These are phyloP conservation scores for Aspergillus sp. DNA, from an alignment of 2,329 filamentous ascomycete genomes.

Conservation along the genomic window DNA sequence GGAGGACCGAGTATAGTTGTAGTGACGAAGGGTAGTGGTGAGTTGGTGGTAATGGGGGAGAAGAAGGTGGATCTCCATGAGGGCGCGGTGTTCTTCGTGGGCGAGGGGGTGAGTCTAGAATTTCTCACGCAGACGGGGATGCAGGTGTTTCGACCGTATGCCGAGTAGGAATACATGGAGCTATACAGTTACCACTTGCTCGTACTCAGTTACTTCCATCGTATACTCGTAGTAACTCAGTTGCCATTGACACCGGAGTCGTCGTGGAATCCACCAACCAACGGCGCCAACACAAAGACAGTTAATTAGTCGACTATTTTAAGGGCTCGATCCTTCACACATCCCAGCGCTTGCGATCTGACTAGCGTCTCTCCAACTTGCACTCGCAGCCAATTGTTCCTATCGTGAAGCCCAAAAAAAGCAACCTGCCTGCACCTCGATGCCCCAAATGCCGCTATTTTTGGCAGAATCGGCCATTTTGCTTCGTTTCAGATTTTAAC, in stretches of 20 bases:
- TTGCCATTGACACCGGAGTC: too few relatives aligned
- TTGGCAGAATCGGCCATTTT: conserved; percentile 9
- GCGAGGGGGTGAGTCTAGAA: conserved; percentile 53
- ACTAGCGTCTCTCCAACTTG: background rate
- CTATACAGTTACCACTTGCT: too few relatives aligned
- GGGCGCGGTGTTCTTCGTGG: conserved; percentile 68
- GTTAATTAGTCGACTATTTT: conserved; percentile 8
- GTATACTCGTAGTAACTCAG: too few relatives aligned
- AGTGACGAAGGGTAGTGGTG: conserved; percentile 60
- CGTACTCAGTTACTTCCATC: too few relatives aligned
- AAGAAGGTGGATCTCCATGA: conserved; percentile 56
- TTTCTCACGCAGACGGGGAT: conserved; percentile 50
- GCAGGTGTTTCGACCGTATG: conserved; percentile 51
- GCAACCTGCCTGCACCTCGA: background rate
- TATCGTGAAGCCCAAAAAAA: background rate
- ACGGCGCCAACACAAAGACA: background rate
- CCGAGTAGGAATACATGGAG: conserved; percentile 25
- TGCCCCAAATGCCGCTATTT: background rate
- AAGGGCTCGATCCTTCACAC: background rate
- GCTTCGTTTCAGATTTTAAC: conserved; percentile 11
- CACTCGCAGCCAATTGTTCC: conserved; percentile 10
- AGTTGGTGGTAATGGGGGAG: conserved; percentile 54
- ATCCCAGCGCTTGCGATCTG: background rate
- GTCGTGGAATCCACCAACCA: background rate
- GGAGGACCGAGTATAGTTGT: conserved; percentile 65